Percentiles rank a stretch among this genome's conserved stretches.
These are phyloP conservation scores for Capsicum chinense DNA, from an alignment of 257 asterid genomes.

Conservation along the genomic window DNA sequence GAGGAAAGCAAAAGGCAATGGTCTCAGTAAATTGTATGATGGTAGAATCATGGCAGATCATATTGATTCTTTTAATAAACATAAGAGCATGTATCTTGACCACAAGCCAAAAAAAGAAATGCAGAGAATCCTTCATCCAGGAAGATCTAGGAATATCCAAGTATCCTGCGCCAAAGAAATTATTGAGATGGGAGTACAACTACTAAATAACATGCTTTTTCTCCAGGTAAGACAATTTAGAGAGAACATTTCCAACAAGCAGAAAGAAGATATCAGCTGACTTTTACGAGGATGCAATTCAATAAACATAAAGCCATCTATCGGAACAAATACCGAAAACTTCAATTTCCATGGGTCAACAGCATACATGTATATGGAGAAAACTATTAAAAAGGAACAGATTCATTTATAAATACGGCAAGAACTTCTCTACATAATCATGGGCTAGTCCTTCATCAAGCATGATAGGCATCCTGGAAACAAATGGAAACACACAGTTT, in stretches of 20 bases:
- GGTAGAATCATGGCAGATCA: constrained; percentile 90
- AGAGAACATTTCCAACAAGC: constrained; percentile 25
- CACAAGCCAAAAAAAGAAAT: constrained; percentile 88
- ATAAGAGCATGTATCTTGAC: constrained; percentile 82
- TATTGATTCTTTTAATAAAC: constrained; percentile 85
- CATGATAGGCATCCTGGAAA: constrained; percentile 16
- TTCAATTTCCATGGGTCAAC: background rate
- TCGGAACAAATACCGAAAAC: background rate
- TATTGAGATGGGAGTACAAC: constrained; percentile 77
- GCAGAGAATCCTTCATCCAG: constrained; percentile 92
- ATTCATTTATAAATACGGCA: background rate
- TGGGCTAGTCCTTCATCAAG: constrained; percentile 7
- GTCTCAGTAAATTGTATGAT: constrained; percentile 80
- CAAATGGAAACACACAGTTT: constrained; percentile 23
- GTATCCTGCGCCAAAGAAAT: constrained; percentile 99
- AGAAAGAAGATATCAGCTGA: constrained; percentile 28
- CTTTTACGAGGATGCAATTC: constrained; percentile 6
- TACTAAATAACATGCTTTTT: constrained; percentile 47
- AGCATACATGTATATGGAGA: background rate
- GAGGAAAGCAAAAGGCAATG: constrained; percentile 95
- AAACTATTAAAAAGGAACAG: background rate
- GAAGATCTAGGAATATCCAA: constrained; percentile 87
- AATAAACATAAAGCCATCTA: background rate
- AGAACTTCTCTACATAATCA: background rate
- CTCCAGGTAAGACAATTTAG: constrained; percentile 45